Conservation (phyloP, 2,329 filamentous ascomycete genomes). For the Pyricularia sp. region DNA sequence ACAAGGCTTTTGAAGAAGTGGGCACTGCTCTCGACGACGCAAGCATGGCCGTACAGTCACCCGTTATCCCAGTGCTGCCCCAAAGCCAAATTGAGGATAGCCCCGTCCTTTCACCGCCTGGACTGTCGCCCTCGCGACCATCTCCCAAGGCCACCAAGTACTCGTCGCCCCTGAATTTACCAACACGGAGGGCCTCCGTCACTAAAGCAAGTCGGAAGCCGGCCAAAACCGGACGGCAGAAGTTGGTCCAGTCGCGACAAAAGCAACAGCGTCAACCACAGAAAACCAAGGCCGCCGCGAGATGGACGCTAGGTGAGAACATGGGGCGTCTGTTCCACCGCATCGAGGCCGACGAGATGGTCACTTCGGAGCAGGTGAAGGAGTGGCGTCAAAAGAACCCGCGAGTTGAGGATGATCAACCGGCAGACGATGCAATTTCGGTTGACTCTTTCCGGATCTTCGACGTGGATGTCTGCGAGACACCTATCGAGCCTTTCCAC, state of each 20-base stretch:
- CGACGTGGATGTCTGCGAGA: conserved; percentile 23
- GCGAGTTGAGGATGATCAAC: conserved; percentile 14
- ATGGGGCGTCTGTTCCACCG: conserved; percentile 45
- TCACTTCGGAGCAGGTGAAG: conserved; percentile 42
- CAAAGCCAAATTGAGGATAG: background rate
- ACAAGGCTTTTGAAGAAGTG: conserved; percentile 39
- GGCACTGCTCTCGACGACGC: conserved; percentile 23
- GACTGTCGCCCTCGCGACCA: background rate
- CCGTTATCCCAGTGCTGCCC: background rate
- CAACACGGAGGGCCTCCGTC: conserved; percentile 19
- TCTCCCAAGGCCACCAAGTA: conserved; percentile 1
- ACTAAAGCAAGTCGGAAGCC: conserved; percentile 29
- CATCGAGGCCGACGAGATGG: conserved; percentile 50
- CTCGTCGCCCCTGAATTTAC: conserved; percentile 11
- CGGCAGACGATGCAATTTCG: background rate
- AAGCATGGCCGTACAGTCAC: conserved; percentile 5
- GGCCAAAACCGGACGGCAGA: conserved; percentile 22
- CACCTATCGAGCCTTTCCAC: conserved; percentile 39
- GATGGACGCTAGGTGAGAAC: conserved; percentile 47
- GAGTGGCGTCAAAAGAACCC: conserved; percentile 27
- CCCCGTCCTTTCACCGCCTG: background rate
- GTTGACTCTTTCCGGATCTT: background rate
- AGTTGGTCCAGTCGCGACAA: conserved; percentile 9
- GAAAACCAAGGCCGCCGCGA: conserved; percentile 21
- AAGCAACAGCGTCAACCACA: conserved; percentile 12